These are phyloP conservation scores for Jamesozyma hellenica DNA, from an alignment of 805 yeast species.

Conservation along the genomic window DNA sequence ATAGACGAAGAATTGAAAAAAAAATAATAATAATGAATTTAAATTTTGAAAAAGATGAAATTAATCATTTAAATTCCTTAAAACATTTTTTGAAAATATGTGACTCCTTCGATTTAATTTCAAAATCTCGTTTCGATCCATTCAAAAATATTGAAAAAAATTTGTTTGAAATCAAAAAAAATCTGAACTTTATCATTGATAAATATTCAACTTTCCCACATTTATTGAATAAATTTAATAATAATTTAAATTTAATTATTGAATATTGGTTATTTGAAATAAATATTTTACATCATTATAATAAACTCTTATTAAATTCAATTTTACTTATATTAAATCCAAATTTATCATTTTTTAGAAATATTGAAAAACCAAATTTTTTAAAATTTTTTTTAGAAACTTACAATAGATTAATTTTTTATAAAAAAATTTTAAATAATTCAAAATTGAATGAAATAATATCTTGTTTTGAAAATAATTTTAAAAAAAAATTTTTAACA, in stretches of 20 bases:
- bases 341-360: constrained; percentile 9
- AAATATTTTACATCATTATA: not conserved
- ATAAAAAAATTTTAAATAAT: constrained; percentile 3
- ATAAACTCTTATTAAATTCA: constrained; percentile 8
- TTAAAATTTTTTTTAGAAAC: constrained; percentile 8
- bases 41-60: not conserved
- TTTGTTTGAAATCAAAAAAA: not conserved
- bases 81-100: not conserved
- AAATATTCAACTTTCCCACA: not conserved
- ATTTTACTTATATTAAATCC: constrained; percentile 9
- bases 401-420: constrained; percentile 3
- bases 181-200: not conserved
- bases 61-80: not conserved
- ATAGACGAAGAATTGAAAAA: too few species aligned
- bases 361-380: constrained; percentile 1
- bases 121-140: not conserved
- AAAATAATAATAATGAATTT: too few species aligned
- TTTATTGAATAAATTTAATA: not conserved
- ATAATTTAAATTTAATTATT: not conserved
- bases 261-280: not conserved
- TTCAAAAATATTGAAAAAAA: not conserved
- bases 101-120: not conserved
- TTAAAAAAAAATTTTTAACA: constrained; percentile 7
- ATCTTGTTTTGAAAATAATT: constrained; percentile 7
- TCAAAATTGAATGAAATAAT: not conserved